phyloP scores from a whole-genome alignment of 2,329 filamentous ascomycete genomes.

The Trichothecium sympodiale region DNA sequence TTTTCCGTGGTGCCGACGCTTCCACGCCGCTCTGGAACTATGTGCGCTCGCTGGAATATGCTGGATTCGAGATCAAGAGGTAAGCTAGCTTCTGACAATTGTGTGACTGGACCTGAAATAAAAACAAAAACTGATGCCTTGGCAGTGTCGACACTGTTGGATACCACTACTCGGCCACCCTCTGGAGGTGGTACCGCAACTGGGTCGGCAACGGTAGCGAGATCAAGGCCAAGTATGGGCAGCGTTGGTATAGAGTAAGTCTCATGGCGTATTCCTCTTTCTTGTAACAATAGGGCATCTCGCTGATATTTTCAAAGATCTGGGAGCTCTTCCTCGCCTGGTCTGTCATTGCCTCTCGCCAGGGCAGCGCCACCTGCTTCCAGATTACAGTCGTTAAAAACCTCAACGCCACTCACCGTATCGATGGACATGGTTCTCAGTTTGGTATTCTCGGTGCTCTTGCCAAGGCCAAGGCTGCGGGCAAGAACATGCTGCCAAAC shows the following conservation, averaged over 20 bases:
- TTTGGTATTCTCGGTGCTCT: constrained; percentile 56
- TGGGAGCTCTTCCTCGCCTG: constrained; percentile 89
- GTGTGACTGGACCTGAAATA: not conserved
- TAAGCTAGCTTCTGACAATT: not conserved
- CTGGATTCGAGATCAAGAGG: constrained; percentile 61
- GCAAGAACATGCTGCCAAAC: constrained; percentile 4
- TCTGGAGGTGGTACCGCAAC: constrained; percentile 98
- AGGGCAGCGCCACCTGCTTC: constrained; percentile 76
- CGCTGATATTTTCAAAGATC: too few relatives aligned
- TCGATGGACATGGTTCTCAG: constrained; percentile 62
- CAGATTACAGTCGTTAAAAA: constrained; percentile 85
- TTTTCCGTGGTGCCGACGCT: constrained; percentile 95
- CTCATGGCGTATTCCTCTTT: not conserved
- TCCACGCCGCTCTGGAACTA: constrained; percentile 88
- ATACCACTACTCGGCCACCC: constrained; percentile 90
- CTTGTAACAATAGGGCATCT: too few relatives aligned
- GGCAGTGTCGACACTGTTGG: constrained; percentile 74
- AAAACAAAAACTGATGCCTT: not conserved
- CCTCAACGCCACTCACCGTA: constrained; percentile 73
- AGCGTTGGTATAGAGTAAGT: constrained; percentile 85
- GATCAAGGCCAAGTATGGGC: constrained; percentile 89
- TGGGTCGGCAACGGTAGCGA: constrained; percentile 92
- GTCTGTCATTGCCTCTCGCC: constrained; percentile 73
- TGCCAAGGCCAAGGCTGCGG: constrained; percentile 15
- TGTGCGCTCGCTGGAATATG: constrained; percentile 71